A percentile compares a stretch with the other conserved stretches of the same genome.
Evolutionary conservation across 73 alveolate species (phyloP).

Genomic region (Uronychia binucleata): DNA sequence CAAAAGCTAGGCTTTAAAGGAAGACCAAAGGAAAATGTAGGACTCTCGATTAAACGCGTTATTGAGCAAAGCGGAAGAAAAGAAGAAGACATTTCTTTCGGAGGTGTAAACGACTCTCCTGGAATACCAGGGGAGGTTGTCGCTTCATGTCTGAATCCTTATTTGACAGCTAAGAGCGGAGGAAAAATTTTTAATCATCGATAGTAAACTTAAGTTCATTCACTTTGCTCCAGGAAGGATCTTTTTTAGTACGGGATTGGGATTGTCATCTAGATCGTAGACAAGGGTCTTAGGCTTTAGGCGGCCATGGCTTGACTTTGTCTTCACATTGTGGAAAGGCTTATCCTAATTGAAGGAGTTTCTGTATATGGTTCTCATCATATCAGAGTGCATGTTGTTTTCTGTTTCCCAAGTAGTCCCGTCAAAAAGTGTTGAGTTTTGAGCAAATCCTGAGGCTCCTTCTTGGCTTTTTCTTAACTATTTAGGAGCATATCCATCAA

Average conservation of each 20-base stretch:
- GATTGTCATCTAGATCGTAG: slow-evolving; percentile 29
- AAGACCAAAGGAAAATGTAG: background rate
- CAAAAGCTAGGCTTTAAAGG: background rate
- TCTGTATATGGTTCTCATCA: slow-evolving; percentile 45
- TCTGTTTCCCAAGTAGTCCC: slow-evolving; percentile 52
- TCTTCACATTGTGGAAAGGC: slow-evolving; percentile 43
- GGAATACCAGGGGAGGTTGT: background rate
- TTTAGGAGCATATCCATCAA: background rate
- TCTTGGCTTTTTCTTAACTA: background rate
- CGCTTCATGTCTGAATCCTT: background rate
- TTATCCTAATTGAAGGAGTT: slow-evolving; percentile 34
- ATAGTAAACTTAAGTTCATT: background rate
- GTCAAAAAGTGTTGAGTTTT: slow-evolving; percentile 20
- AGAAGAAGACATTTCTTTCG: background rate
- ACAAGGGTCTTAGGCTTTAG: slow-evolving; percentile 39
- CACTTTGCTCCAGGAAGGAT: too few relatives aligned
- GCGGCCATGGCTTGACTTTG: slow-evolving; percentile 19
- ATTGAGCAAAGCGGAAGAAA: too few relatives aligned
- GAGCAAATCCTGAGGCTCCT: slow-evolving; percentile 2
- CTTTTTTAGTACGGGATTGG: too few relatives aligned
- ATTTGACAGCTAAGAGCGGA: background rate
- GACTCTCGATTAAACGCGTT: too few relatives aligned
- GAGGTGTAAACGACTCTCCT: background rate
- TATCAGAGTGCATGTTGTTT: slow-evolving; percentile 35
- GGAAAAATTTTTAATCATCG: background rate